Conservation (phyloP, 371 early-diverging fungal genomes). For the Haplosporangium sp. region DNA sequence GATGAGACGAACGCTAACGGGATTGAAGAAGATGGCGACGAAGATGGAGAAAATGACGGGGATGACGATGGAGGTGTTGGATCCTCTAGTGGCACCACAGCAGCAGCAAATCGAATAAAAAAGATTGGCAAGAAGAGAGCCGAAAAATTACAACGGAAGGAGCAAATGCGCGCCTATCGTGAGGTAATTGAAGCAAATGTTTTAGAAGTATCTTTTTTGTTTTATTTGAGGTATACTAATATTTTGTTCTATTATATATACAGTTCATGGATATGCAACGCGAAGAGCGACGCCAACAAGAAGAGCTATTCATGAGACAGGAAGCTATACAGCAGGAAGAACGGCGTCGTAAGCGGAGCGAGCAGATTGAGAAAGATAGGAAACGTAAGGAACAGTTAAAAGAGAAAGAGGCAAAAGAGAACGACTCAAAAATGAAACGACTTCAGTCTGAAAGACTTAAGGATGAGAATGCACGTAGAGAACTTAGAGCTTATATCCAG, state of each 20-base stretch:
- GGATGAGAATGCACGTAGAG: slow-evolving; percentile 35
- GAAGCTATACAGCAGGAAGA: slow-evolving; percentile 41
- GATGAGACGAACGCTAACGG: slow-evolving; percentile 19
- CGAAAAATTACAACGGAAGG: slow-evolving; percentile 63
- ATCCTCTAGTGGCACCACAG: slow-evolving; percentile 52
- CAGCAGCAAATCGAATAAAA: slow-evolving; percentile 40
- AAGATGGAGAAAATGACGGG: slow-evolving; percentile 26
- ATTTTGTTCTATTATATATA: background rate
- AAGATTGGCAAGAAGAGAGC: slow-evolving; percentile 68
- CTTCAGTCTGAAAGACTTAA: slow-evolving; percentile 21
- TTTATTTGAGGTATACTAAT: background rate
- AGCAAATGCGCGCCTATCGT: slow-evolving; percentile 66
- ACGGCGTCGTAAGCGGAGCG: slow-evolving; percentile 34
- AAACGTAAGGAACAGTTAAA: slow-evolving; percentile 42
- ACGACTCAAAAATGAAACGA: slow-evolving; percentile 13
- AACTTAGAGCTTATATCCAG: slow-evolving; percentile 43
- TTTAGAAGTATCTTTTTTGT: background rate
- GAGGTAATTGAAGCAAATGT: slow-evolving; percentile 45
- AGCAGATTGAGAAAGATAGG: slow-evolving; percentile 39
- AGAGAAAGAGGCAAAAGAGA: slow-evolving; percentile 33
- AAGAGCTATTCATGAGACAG: slow-evolving; percentile 42
- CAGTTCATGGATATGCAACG: slow-evolving; percentile 52
- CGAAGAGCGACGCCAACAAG: slow-evolving; percentile 51
- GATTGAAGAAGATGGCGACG: slow-evolving; percentile 17
- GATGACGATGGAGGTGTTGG: slow-evolving; percentile 59